phyloP scores from a whole-genome alignment of 176 grass and related monocot species.

The Metroxylon sagu region DNA sequence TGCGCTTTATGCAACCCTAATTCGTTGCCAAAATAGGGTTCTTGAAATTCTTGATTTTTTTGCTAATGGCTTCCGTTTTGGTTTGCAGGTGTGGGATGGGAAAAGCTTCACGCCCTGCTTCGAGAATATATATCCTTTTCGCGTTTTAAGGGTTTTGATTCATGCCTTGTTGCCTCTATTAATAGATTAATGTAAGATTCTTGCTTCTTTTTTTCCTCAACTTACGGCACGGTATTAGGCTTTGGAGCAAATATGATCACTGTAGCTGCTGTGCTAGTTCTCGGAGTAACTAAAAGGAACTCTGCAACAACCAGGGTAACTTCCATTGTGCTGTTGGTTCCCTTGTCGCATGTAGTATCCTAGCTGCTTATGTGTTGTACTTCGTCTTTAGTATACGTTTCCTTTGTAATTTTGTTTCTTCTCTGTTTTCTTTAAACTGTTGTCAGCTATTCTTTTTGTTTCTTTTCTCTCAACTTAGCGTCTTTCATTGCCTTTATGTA shows the following conservation, averaged over 20 bases:
- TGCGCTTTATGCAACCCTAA: too few relatives aligned
- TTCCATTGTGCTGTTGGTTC: neutral
- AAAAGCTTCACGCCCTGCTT: slow-evolving; percentile 59
- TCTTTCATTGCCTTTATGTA: too few relatives aligned
- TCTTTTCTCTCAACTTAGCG: too few relatives aligned
- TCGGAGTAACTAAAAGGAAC: slow-evolving; percentile 30
- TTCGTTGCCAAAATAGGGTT: neutral
- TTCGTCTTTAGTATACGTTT: neutral
- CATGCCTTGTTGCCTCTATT: neutral
- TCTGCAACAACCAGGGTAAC: slow-evolving; percentile 25
- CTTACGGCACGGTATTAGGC: slow-evolving; percentile 49
- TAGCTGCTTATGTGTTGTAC: neutral
- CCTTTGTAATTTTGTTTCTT: too few relatives aligned
- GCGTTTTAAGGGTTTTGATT: neutral
- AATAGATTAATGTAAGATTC: too few relatives aligned
- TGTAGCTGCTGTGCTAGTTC: slow-evolving; percentile 13
- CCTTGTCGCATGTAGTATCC: neutral
- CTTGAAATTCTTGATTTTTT: neutral
- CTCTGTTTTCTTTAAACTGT: too few relatives aligned
- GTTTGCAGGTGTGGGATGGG: slow-evolving; percentile 69
- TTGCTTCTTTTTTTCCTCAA: neutral
- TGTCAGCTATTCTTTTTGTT: too few relatives aligned
- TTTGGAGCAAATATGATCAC: slow-evolving; percentile 47
- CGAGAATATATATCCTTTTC: slow-evolving; percentile 82
- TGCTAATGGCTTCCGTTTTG: neutral